phyloP scores from a whole-genome alignment of 2,329 filamentous ascomycete genomes.

The Fusarium sp. region DNA sequence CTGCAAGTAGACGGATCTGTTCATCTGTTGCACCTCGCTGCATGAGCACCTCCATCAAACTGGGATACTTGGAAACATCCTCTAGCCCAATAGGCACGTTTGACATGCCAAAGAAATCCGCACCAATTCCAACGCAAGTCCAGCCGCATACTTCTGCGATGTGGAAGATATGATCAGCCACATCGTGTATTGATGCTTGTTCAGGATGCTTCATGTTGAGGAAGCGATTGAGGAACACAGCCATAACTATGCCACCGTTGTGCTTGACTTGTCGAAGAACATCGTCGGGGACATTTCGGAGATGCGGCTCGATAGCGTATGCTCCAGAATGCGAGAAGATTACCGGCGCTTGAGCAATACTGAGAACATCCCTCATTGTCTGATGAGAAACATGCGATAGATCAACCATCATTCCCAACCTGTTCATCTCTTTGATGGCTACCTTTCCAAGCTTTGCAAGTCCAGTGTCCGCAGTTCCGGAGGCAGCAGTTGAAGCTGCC shows the following conservation, averaged over 20 bases:
- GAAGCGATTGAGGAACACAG: constrained; percentile 49
- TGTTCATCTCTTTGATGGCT: constrained; percentile 48
- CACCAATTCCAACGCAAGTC: constrained; percentile 50
- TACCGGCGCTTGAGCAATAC: constrained; percentile 40
- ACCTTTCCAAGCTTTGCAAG: constrained; percentile 40
- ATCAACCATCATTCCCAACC: constrained; percentile 48
- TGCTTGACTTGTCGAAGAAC: constrained; percentile 46
- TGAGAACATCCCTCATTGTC: constrained; percentile 43
- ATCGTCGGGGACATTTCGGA: constrained; percentile 53
- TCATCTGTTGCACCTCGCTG: constrained; percentile 43
- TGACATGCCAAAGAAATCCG: constrained; percentile 48
- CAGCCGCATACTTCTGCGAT: constrained; percentile 46
- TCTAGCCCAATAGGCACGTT: constrained; percentile 42
- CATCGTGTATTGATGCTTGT: constrained; percentile 45
- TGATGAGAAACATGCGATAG: constrained; percentile 44
- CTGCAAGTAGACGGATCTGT: constrained; percentile 38
- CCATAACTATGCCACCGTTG: constrained; percentile 53
- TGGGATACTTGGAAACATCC: constrained; percentile 48
- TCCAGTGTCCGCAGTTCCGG: constrained; percentile 33
- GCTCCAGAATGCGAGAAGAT: constrained; percentile 46
- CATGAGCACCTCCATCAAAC: constrained; percentile 43
- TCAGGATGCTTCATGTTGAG: constrained; percentile 43
- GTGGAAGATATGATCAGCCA: constrained; percentile 47
- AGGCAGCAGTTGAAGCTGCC: constrained; percentile 42
- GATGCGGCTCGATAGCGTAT: constrained; percentile 40